Conservation (phyloP, 2,329 filamentous ascomycete species). For the Botrytis fragariae region DNA sequence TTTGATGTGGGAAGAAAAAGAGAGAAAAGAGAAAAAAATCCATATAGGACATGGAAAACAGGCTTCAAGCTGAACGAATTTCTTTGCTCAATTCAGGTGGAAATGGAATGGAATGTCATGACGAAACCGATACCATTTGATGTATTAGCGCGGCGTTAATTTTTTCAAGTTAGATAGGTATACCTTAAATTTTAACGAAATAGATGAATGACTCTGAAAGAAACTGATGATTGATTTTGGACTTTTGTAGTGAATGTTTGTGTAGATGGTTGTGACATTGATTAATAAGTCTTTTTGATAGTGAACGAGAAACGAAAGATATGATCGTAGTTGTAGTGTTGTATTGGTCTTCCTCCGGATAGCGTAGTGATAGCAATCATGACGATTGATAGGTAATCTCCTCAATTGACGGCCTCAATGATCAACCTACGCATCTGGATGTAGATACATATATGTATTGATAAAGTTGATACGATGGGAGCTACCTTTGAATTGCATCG, state of each 20-base stretch:
- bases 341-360: no score
- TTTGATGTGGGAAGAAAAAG: neutral
- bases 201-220: slow-evolving; percentile 6
- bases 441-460: neutral
- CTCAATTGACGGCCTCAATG: no score
- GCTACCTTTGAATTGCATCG: neutral
- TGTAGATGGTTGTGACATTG: neutral
- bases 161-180: slow-evolving; percentile 26
- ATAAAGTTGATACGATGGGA: neutral
- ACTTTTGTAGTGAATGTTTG: neutral
- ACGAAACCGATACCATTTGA: slow-evolving; percentile 35
- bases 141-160: slow-evolving; percentile 36
- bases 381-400: neutral
- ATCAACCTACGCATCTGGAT: no score
- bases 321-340: neutral
- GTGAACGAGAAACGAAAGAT: neutral
- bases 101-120: slow-evolving; percentile 25
- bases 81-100: slow-evolving; percentile 23
- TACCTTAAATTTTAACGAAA: slow-evolving; percentile 35
- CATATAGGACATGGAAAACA: slow-evolving; percentile 20
- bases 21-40: neutral
- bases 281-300: neutral
- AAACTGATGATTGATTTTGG: neutral
- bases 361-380: neutral
- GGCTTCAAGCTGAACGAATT: slow-evolving; percentile 36